phyloP scores from a whole-genome alignment of 202 grass and related monocot species.

The Musa balbisiana region DNA sequence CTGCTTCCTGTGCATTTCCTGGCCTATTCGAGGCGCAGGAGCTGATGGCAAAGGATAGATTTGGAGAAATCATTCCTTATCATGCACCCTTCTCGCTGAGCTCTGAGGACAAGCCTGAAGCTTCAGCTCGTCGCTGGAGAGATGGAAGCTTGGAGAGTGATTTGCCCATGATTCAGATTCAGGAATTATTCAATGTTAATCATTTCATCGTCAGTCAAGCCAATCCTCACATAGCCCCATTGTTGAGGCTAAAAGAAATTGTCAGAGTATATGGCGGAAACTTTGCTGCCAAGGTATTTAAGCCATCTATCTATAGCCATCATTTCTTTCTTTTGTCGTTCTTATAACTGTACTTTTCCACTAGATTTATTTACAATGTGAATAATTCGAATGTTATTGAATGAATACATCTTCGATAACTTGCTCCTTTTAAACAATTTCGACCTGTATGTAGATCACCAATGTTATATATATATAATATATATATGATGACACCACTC shows the following conservation, averaged over 20 bases:
- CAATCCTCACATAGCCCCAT: constrained; percentile 80
- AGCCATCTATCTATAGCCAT: background rate
- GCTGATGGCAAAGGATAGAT: constrained; percentile 91
- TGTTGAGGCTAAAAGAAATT: constrained; percentile 76
- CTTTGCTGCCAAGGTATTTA: constrained; percentile 81
- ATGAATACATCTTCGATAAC: too few relatives aligned
- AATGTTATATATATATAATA: too few relatives aligned
- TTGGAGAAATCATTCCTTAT: constrained; percentile 69
- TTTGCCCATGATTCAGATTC: constrained; percentile 67
- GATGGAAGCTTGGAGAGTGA: too few relatives aligned
- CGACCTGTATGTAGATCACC: too few relatives aligned
- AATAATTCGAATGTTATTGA: too few relatives aligned
- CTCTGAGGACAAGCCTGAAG: constrained; percentile 37
- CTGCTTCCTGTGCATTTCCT: constrained; percentile 88
- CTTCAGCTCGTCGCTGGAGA: too few relatives aligned
- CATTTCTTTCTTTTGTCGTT: background rate
- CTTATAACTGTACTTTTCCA: too few relatives aligned
- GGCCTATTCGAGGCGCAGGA: constrained; percentile 88
- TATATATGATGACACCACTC: too few relatives aligned
- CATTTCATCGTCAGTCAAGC: constrained; percentile 97
- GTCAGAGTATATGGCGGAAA: constrained; percentile 57
- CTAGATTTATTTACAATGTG: too few relatives aligned
- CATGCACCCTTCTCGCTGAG: constrained; percentile 53
- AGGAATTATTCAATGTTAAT: constrained; percentile 94
- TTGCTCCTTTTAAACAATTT: too few relatives aligned